Base-by-base conservation (phyloP, 2,329 filamentous ascomycete species). In the Xylariaceae sp. region DNA sequence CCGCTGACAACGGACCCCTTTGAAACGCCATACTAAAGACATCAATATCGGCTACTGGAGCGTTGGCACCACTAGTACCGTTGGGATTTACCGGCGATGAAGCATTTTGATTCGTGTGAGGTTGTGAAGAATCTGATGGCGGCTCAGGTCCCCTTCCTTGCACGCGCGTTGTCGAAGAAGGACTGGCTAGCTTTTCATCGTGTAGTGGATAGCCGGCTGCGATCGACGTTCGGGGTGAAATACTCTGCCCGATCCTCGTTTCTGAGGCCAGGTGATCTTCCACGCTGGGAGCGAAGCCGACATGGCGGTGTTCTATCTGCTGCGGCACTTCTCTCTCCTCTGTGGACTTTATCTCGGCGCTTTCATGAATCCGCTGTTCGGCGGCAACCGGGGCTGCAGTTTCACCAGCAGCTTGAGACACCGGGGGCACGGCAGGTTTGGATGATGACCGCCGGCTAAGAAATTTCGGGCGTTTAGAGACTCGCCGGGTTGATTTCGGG, bases 281-380 rank as follows among this genome's bases (percentile, higher is more conserved):
- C 32, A 66, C 57, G 3, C 67, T 68, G 41, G 74, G 68, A 6
- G 75, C 77, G 65, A 86, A 86, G 3, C 80, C 83, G 37, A 87
- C 80, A 61, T 83, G 81, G 6, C 74, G 71, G 43, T 73, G 53
- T 40, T 60, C 59, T 26, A 60, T 37, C 19, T 39, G 27, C 12
- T 49, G 26, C 27, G 40, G 26, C 3, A 51, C 40, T 34, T 57
- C 47, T 4, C 50, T 29, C 59, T 60, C 47, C 40, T 55, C 47
- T 4, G 26, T 47, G 7, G 30, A 35, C 11, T 64, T 62, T 6
- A 52, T 46, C 19, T 54, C 57, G 1, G n/a, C 26, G 26, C 27
- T 41, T 37, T 52, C 54, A 5, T 47, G 27, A 6, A 39, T 43
- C 29, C 11, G 39, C 31, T 51, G 30, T 39, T 54, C 53, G 4